These are phyloP conservation scores for Limtongia smithiae DNA, from an alignment of 805 yeast species.

Conservation along the genomic window DNA sequence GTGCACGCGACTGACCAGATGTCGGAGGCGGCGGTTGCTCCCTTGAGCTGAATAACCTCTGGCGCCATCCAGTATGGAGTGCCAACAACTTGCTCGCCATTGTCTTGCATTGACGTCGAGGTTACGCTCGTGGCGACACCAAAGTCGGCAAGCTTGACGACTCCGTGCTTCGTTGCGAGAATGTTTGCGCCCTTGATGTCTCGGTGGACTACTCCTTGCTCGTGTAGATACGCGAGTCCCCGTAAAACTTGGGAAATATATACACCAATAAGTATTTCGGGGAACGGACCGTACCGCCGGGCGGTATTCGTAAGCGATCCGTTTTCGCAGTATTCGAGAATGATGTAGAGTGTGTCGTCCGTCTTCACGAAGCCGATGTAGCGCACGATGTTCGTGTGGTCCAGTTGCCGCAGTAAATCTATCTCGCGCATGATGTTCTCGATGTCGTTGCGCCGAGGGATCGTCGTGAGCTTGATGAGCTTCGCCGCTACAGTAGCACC, in stretches of 20 bases:
- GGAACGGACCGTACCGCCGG: constrained; percentile 50
- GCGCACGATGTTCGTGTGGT: constrained; percentile 64
- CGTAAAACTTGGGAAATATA: constrained; percentile 54
- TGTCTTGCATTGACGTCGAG: constrained; percentile 23
- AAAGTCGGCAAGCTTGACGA: constrained; percentile 70
- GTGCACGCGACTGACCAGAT: constrained; percentile 85
- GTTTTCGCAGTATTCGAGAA: constrained; percentile 61
- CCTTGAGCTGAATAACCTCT: constrained; percentile 79
- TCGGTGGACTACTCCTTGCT: constrained; percentile 72
- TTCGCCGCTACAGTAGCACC: constrained; percentile 74
- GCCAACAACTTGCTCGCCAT: constrained; percentile 50
- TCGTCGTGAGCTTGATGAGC: constrained; percentile 55
- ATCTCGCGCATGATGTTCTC: constrained; percentile 54
- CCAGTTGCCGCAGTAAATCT: constrained; percentile 58
- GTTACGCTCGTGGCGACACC: constrained; percentile 59
- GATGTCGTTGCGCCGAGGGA: constrained; percentile 36
- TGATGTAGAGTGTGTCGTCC: constrained; percentile 50
- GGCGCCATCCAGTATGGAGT: constrained; percentile 99
- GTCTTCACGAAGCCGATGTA: constrained; percentile 65
- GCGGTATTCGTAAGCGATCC: constrained; percentile 61
- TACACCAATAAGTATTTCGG: constrained; percentile 50
- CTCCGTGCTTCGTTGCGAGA: constrained; percentile 56
- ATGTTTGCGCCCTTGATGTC: constrained; percentile 77
- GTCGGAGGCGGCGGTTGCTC: constrained; percentile 85
- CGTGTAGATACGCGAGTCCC: constrained; percentile 63